Evolutionary conservation across 2,329 filamentous ascomycete species (phyloP), one percentile per base, ranked within the genome.

Genomic region (Calcarisporium arbuscula): DNA sequence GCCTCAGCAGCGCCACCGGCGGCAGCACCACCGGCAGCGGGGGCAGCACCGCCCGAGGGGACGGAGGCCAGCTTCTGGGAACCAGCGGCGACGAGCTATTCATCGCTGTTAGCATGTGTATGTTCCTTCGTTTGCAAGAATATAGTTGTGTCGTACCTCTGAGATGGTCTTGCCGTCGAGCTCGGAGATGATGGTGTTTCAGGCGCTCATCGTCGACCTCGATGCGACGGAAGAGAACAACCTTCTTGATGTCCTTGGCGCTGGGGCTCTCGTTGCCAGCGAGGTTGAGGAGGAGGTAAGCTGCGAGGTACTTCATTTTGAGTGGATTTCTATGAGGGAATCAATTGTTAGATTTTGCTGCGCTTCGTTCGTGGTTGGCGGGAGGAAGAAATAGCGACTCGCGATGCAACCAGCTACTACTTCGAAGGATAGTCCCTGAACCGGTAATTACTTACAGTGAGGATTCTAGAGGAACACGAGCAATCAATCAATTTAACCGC

Each of bases 401-500:
- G 31, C 21, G 22, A 35, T 29, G 32, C 14, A 19, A 18, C n/a
- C n/a, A n/a, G n/a, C n/a, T n/a, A n/a, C n/a, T n/a, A n/a, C n/a
- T n/a, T n/a, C n/a, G n/a, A n/a, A n/a, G n/a, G n/a, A n/a, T n/a
- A n/a, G n/a, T n/a, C n/a, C n/a, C n/a, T n/a, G n/a, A n/a, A n/a
- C n/a, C n/a, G n/a, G 22, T 14, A 25, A 19, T 38, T 30, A 41
- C 39, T 18, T 25, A 5, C 23, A 34, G 30, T 33, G 25, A 28
- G 32, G 26, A 29, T 41, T 51, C 47, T 49, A 47, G 48, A 53
- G 65, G 80, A 88, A 89, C 84, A 82, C 74, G 85, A 89, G 84
- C 83, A 74, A 72, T 88, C 90, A 96, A 96, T 96, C 90, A 80
- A 83, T 94, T 96, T 94, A 95, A 95, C 90, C 90, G 88, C 85